These are phyloP conservation scores for Coniosporium tulheliwenetii DNA, from an alignment of 2,329 filamentous ascomycete species.

Conservation along the genomic window DNA sequence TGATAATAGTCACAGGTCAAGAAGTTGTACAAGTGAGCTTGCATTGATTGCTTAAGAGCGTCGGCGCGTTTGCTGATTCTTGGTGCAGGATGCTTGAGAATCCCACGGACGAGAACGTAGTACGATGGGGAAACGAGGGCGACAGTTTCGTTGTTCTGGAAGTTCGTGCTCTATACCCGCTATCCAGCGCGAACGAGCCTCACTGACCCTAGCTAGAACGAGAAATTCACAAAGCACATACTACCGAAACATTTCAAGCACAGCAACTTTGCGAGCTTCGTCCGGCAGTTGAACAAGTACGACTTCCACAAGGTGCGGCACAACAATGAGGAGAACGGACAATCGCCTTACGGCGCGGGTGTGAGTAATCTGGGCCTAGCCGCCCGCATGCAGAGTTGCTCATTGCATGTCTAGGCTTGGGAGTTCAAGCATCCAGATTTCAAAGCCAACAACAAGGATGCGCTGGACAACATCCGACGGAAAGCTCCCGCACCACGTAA, in stretches of 20 bases:
- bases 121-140: constrained; percentile 87
- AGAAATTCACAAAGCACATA: constrained; percentile 95
- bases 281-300: constrained; percentile 91
- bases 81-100: constrained; percentile 79
- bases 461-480: constrained; percentile 85
- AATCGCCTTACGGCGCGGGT: constrained; percentile 67
- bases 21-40: constrained; percentile 90
- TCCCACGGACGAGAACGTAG: constrained; percentile 79
- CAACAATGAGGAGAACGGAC: constrained; percentile 72
- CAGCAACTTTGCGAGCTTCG: constrained; percentile 95
- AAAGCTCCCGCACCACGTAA: constrained; percentile 91
- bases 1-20: constrained; percentile 51
- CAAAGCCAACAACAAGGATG: constrained; percentile 88
- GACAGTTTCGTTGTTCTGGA: constrained; percentile 96
- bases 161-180: constrained; percentile 34
- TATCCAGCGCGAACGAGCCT: constrained; percentile 1
- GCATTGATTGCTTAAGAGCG: not conserved
- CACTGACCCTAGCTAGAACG: constrained; percentile 46
- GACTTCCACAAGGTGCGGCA: constrained; percentile 96
- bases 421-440: constrained; percentile 98
- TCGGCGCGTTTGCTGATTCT: no score
- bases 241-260: constrained; percentile 98
- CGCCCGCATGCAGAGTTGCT: constrained; percentile 9
- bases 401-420: constrained; percentile 48
- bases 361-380: constrained; percentile 29